Evolutionary conservation across 768 basidiomycete species (phyloP).

Genomic region (Paxillus rubicundulus): DNA sequence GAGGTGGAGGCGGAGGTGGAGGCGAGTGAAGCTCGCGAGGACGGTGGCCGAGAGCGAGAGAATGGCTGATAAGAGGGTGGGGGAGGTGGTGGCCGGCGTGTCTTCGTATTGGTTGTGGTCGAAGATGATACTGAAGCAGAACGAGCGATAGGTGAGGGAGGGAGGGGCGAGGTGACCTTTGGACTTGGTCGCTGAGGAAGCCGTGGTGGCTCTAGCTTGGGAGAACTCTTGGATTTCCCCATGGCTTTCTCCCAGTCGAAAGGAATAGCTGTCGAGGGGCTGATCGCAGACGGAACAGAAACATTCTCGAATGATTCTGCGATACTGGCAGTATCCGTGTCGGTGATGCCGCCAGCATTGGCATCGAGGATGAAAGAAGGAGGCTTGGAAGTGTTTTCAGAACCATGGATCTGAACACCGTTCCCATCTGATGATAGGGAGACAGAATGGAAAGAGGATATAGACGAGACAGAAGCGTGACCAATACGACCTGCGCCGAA

Average conservation of each 20-base stretch:
- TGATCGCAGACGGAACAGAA: conserved; percentile 50
- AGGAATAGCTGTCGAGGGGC: conserved; percentile 47
- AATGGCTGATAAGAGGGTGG: conserved; percentile 33
- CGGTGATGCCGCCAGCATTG: conserved; percentile 32
- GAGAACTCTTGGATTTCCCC: conserved; percentile 30
- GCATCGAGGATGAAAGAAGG: conserved; percentile 48
- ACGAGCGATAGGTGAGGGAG: conserved; percentile 30
- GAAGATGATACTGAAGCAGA: conserved; percentile 38
- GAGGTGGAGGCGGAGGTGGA: conserved; percentile 45
- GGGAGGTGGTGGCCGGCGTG: conserved; percentile 43
- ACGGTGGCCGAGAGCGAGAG: conserved; percentile 28
- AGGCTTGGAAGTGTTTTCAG: conserved; percentile 30
- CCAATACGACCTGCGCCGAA: conserved; percentile 35
- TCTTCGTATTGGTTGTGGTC: conserved; percentile 34
- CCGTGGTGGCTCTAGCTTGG: conserved; percentile 39
- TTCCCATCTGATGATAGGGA: conserved; percentile 68
- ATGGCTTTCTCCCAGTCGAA: conserved; percentile 53
- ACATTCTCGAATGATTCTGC: conserved; percentile 73
- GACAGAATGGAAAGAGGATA: conserved; percentile 82
- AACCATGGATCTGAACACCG: conserved; percentile 18
- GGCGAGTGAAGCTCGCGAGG: conserved; percentile 37
- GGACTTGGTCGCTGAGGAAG: conserved; percentile 46
- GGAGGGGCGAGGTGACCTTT: conserved; percentile 16
- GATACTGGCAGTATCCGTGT: conserved; percentile 55
- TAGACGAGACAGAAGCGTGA: conserved; percentile 65